A percentile compares a stretch with the other conserved stretches of the same genome.
Evolutionary conservation across 345 rosid species (phyloP).

Genomic region (Excoecaria cochinchinensis): DNA sequence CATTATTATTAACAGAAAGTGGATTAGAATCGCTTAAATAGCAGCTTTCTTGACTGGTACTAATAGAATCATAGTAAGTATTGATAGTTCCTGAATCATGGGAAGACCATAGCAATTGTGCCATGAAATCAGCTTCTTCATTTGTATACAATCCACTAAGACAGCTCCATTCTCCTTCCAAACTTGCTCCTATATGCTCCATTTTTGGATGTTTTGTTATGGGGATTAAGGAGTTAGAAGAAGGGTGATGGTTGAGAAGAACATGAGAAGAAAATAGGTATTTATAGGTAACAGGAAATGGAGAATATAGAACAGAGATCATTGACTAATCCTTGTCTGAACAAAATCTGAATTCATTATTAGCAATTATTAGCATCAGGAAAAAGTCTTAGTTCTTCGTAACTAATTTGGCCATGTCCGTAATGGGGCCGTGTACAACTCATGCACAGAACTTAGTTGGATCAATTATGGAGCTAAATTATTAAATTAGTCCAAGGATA

Average conservation of each 20-base stretch:
- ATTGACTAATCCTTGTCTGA: conserved; percentile 20
- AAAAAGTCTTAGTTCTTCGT: conserved; percentile 22
- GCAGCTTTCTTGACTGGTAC: neutral
- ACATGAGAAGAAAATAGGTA: conserved; percentile 15
- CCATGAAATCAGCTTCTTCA: conserved; percentile 78
- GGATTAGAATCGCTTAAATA: conserved; percentile 28
- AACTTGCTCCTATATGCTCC: conserved; percentile 45
- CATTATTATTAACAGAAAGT: conserved; percentile 25
- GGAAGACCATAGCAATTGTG: conserved; percentile 55
- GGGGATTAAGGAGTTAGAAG: neutral
- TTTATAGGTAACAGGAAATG: conserved; percentile 24
- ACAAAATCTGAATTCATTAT: conserved; percentile 25
- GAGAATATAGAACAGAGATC: conserved; percentile 28
- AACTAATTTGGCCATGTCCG: conserved; percentile 18
- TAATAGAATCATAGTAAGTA: conserved; percentile 14
- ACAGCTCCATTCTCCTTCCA: conserved; percentile 60
- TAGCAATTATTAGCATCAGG: conserved; percentile 25
- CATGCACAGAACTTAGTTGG: conserved; percentile 7
- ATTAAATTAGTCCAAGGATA: no score
- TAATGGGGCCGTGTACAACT: conserved; percentile 42
- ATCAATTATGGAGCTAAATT: conserved; percentile 3
- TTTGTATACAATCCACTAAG: conserved; percentile 47
- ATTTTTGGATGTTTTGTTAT: conserved; percentile 13
- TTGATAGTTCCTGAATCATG: conserved; percentile 31
- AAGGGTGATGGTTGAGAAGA: conserved; percentile 25